phyloP scores from a whole-genome alignment of 768 basidiomycete genomes.

The Pleurotus cornucopiae region DNA sequence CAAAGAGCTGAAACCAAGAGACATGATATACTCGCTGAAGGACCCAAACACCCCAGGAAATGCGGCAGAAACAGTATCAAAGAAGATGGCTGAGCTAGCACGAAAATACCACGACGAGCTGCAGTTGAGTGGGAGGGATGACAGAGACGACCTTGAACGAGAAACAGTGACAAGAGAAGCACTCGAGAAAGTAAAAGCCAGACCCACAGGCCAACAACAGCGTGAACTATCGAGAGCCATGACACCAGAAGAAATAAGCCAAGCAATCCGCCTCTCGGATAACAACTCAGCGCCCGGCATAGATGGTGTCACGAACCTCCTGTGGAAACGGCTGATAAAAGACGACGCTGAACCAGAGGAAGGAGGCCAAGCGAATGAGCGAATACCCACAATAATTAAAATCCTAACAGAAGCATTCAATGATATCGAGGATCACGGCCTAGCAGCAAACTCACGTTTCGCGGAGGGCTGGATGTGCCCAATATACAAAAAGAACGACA shows the following conservation, averaged over 20 bases:
- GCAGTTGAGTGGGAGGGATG: neutral
- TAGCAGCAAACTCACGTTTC: slow-evolving; percentile 14
- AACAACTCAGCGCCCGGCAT: neutral
- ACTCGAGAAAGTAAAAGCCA: neutral
- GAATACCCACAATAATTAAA: slow-evolving; percentile 7
- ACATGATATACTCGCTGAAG: slow-evolving; percentile 1
- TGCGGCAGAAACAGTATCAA: neutral
- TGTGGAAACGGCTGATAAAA: neutral
- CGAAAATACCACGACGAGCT: slow-evolving; percentile 2
- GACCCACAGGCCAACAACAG: neutral
- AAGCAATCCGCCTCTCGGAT: neutral
- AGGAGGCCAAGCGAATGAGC: slow-evolving; percentile 8
- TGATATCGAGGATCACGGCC: slow-evolving; percentile 24
- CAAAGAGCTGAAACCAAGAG: neutral
- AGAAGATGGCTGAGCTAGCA: slow-evolving; percentile 4
- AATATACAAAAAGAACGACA: slow-evolving; percentile 37
- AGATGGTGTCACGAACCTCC: neutral
- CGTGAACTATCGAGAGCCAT: neutral
- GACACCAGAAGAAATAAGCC: neutral
- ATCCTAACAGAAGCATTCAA: slow-evolving; percentile 13
- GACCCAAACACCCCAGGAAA: neutral
- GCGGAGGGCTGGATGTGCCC: slow-evolving; percentile 32
- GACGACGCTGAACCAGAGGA: slow-evolving; percentile 10
- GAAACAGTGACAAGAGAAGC: neutral
- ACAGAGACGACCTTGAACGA: neutral